These are phyloP conservation scores for Microdochium bolleyi DNA, from an alignment of 2,329 filamentous ascomycete genomes.

Conservation along the genomic window DNA sequence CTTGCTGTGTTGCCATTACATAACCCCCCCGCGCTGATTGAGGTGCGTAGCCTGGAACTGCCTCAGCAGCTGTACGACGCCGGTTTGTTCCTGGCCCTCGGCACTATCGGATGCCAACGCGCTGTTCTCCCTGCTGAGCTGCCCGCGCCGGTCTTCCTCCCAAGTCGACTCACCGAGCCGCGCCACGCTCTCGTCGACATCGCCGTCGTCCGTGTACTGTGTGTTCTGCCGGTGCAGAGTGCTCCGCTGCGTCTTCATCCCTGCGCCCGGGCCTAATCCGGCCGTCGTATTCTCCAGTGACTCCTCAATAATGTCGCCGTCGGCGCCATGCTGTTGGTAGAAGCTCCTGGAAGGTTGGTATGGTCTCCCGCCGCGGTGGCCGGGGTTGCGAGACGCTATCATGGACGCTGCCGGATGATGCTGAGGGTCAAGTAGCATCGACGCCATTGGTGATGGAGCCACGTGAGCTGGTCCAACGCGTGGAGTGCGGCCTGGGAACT, in stretches of 20 bases:
- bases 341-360: constrained; percentile 31
- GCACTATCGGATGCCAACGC: constrained; percentile 31
- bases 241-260: constrained; percentile 8
- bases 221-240: constrained; percentile 24
- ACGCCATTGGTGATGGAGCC: constrained; percentile 59
- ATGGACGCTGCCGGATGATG: constrained; percentile 56
- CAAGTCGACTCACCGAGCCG: constrained; percentile 51
- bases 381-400: constrained; percentile 32
- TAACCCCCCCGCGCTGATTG: constrained; percentile 35
- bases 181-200: constrained; percentile 42
- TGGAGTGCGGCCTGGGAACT: constrained; percentile 28
- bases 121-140: constrained; percentile 44
- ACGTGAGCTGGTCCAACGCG: constrained; percentile 33
- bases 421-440: constrained; percentile 66
- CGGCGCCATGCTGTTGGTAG: constrained; percentile 17
- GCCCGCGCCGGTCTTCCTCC: constrained; percentile 47
- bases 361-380: constrained; percentile 34
- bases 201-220: constrained; percentile 51
- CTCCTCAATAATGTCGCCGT: constrained; percentile 48
- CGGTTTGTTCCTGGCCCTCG: constrained; percentile 30
- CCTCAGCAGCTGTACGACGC: constrained; percentile 50
- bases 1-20: no score
- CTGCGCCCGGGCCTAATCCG: constrained; percentile 6
- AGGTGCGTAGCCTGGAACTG: constrained; percentile 51
- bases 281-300: constrained; percentile 36